Evolutionary conservation across 805 yeast species (phyloP), one percentile per base, ranked within the genome.

Genomic region (Kluyveromyces wickerhamii): DNA sequence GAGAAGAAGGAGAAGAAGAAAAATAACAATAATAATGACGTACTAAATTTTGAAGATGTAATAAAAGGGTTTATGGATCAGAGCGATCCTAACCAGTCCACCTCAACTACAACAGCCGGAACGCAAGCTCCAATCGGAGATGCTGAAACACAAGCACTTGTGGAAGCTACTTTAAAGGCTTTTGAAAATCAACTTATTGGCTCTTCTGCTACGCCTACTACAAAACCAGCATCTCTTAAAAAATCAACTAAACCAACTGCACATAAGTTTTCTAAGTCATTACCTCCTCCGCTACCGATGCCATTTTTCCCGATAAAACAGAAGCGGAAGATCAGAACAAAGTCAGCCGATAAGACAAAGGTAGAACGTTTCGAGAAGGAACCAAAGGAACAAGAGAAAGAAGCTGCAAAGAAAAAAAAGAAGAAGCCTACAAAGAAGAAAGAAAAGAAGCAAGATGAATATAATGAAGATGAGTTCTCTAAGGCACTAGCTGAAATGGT

Each of bases 401-500:
- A 36, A 9, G 35, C 32, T 12, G 36, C 38, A 4, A 30, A 45
- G 21, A 51, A 51, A 39, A 47, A 48, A 32, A 54, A 51, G 40
- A 51, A 46, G 37, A 48, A 44, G 29, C 18, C 46, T 14, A 15
- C 40, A 1, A 43, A 44, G 15, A 36, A 36, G 28, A 11, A 21
- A 8, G 33, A 24, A 25, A 27, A 32, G 23, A 20, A 23, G 10
- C 19, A 28, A n/a, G 43, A 39, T 11, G 35, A 17, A 7, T 40
- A 36, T 11, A 38, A 43, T 7, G 50, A 45, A 17, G 64, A 63
- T 37, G 69, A 64, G 3, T 62, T 72, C 32, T 70, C 74, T 34
- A 68, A 65, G 32, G 79, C 78, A 0, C 47, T 75, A 23, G 76
- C 72, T 3, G 72, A 70, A 40, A 69, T 73, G 59, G 78, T 74